A percentile compares a stretch with the other conserved stretches of the same genome.
These are phyloP conservation scores for Lactifluus pinguis DNA, from an alignment of 768 basidiomycete genomes.

Conservation along the genomic window DNA sequence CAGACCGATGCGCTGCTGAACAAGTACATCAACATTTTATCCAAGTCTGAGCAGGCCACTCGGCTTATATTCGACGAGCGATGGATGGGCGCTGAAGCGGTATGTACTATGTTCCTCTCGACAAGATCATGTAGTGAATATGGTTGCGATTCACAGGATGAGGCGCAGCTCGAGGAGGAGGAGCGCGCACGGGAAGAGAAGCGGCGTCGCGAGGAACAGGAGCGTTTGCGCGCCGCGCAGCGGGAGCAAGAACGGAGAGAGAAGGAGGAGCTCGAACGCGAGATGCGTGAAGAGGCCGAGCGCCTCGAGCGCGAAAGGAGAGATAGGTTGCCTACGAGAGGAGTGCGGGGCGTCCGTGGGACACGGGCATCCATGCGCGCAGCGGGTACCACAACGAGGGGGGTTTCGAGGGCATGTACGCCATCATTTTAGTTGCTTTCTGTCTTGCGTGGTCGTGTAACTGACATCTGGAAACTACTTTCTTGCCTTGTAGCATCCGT, in stretches of 20 bases:
- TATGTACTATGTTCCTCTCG: conserved; percentile 25
- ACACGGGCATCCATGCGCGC: conserved; percentile 58
- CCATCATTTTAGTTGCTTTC: background rate
- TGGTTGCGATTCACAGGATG: conserved; percentile 40
- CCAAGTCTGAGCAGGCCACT: conserved; percentile 59
- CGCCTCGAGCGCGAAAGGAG: conserved; percentile 38
- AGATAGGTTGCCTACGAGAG: conserved; percentile 37
- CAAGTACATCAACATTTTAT: conserved; percentile 62
- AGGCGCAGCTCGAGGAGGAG: conserved; percentile 42
- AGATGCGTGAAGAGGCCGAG: conserved; percentile 35
- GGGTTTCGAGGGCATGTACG: conserved; percentile 9
- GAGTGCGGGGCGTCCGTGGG: conserved; percentile 62
- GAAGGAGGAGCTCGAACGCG: conserved; percentile 39
- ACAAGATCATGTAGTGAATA: background rate
- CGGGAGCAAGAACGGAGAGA: conserved; percentile 42
- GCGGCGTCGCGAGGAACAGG: conserved; percentile 31
- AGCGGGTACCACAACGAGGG: conserved; percentile 25
- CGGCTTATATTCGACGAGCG: conserved; percentile 66
- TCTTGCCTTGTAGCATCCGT: background rate
- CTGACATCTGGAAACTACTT: background rate
- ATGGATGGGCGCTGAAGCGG: conserved; percentile 68
- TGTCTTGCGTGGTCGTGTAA: background rate
- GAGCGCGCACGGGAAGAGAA: conserved; percentile 31
- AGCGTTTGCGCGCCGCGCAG: conserved; percentile 23
- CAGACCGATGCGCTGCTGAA: conserved; percentile 68